These are phyloP conservation scores for Mucor ambiguus DNA, from an alignment of 371 early-diverging fungal species.

Conservation along the genomic window DNA sequence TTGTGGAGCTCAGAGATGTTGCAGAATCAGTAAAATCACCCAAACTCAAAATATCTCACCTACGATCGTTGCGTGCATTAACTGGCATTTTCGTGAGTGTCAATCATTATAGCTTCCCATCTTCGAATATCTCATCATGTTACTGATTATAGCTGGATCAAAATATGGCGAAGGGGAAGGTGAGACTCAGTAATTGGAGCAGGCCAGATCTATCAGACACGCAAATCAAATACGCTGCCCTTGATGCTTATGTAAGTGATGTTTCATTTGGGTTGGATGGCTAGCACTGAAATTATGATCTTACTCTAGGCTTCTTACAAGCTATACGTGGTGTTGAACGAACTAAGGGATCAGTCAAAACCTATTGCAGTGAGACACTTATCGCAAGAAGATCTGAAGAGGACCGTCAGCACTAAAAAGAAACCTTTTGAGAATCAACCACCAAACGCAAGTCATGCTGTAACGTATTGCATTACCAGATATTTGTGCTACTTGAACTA, in stretches of 20 bases:
- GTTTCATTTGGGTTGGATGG: background rate
- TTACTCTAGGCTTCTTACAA: conserved; percentile 22
- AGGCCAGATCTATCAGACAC: conserved; percentile 20
- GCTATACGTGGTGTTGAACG: conserved; percentile 8
- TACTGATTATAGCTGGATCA: conserved; percentile 42
- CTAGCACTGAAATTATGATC: background rate
- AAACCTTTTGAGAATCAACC: background rate
- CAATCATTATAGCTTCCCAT: background rate
- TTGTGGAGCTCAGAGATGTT: conserved; percentile 52
- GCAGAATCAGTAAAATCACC: conserved; percentile 30
- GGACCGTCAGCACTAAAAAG: background rate
- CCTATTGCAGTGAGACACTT: conserved; percentile 6
- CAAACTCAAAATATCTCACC: conserved; percentile 25
- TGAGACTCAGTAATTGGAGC: conserved; percentile 58
- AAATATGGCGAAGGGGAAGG: conserved; percentile 44
- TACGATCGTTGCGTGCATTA: conserved; percentile 44
- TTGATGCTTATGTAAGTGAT: conserved; percentile 57
- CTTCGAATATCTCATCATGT: background rate
- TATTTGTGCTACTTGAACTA: background rate
- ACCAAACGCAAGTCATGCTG: background rate
- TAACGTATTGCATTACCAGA: background rate
- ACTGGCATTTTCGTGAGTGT: conserved; percentile 49
- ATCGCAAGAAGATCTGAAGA: conserved; percentile 5
- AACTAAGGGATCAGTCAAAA: background rate
- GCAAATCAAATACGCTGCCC: conserved; percentile 60